These are phyloP conservation scores for Nakazawaea peltata DNA, from an alignment of 805 yeast genomes.

Conservation along the genomic window DNA sequence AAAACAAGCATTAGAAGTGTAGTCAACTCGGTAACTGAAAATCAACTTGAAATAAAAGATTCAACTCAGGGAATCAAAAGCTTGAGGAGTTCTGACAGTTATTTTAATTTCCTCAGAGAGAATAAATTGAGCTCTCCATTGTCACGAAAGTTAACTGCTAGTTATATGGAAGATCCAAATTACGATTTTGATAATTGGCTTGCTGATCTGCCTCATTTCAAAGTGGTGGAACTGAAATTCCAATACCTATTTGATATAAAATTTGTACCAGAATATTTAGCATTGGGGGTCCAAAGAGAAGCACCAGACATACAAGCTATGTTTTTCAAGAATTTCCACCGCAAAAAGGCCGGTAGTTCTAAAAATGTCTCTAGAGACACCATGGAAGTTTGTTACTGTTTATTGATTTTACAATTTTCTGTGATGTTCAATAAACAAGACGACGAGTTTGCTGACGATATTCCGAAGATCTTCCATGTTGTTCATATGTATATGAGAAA, in stretches of 20 bases:
- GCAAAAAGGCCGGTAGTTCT: conserved; percentile 1
- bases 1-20: conserved; percentile 1
- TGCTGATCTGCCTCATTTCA: conserved; percentile 2
- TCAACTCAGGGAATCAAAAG: no score
- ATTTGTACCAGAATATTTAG: neutral
- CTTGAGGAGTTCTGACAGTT: no score
- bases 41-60: no score
- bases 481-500: no score
- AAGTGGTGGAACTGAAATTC: conserved; percentile 3
- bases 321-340: conserved; percentile 4
- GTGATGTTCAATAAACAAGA: conserved; percentile 4
- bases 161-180: neutral
- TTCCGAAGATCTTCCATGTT: neutral
- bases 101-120: no score
- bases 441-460: conserved; percentile 1
- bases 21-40: conserved; percentile 1
- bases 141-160: no score
- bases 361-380: neutral
- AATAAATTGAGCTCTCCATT: no score
- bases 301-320: neutral
- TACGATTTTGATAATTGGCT: conserved; percentile 1
- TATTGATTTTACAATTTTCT: conserved; percentile 3
- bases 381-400: conserved; percentile 5
- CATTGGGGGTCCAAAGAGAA: conserved; percentile 1
- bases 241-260: conserved; percentile 7